phyloP scores from a whole-genome alignment of 2,329 filamentous ascomycete species.

The Epichloe aotearoae region DNA sequence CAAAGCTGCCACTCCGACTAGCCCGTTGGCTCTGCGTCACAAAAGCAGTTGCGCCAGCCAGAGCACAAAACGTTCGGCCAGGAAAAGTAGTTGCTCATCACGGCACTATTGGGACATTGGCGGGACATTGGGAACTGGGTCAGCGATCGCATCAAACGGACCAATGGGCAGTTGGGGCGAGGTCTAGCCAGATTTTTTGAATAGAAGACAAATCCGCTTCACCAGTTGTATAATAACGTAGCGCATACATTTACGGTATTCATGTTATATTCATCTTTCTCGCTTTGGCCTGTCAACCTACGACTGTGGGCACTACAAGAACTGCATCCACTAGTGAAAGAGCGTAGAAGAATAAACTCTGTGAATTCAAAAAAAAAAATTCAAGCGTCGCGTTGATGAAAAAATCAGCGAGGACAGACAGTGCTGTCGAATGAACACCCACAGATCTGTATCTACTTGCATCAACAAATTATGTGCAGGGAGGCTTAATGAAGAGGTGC shows the following conservation, averaged over 20 bases:
- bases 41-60: constrained; percentile 72
- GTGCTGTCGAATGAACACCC: no score
- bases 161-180: constrained; percentile 72
- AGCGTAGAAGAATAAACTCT: background rate
- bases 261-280: background rate
- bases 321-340: background rate
- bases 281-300: background rate
- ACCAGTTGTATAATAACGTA: background rate
- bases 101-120: constrained; percentile 90
- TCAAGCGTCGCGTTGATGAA: no score
- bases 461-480: no score
- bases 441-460: no score
- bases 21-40: constrained; percentile 34
- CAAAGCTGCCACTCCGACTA: constrained; percentile 38
- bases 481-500: no score
- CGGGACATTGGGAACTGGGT: constrained; percentile 64
- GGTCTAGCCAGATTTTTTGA: constrained; percentile 29
- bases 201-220: background rate
- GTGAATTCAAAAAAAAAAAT: no score
- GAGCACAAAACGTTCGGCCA: constrained; percentile 62
- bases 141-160: constrained; percentile 51
- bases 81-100: constrained; percentile 55
- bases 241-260: background rate
- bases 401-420: no score
- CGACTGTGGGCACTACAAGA: background rate